These are phyloP conservation scores for Mycena belliarum DNA, from an alignment of 768 basidiomycete species.

Conservation along the genomic window DNA sequence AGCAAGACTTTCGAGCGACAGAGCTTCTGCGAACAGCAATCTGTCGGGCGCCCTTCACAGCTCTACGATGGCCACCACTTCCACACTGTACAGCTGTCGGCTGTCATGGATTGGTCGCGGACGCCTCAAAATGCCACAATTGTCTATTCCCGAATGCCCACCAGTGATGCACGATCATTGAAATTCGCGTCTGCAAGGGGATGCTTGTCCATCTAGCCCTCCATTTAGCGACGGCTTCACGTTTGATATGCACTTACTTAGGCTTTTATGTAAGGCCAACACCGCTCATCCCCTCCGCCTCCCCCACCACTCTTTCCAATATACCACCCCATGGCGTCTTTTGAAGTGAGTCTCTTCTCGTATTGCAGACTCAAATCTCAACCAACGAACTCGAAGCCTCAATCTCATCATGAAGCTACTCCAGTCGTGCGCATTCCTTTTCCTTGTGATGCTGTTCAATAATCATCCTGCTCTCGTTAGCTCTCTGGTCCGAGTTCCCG, in stretches of 20 bases:
- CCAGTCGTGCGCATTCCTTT: background rate
- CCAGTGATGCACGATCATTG: background rate
- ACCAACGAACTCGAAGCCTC: background rate
- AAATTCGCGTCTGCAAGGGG: slow-evolving; percentile 3
- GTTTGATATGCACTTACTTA: too few species aligned
- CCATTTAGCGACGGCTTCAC: too few species aligned
- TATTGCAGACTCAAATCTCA: background rate
- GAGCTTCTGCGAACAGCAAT: too few species aligned
- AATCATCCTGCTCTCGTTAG: background rate
- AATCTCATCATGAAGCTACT: background rate
- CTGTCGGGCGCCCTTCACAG: too few species aligned
- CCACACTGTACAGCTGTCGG: too few species aligned
- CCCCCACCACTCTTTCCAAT: background rate
- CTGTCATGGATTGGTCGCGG: too few species aligned
- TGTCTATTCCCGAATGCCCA: too few species aligned
- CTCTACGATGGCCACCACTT: too few species aligned
- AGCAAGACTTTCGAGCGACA: too few species aligned
- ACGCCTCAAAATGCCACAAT: too few species aligned
- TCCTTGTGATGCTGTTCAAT: background rate
- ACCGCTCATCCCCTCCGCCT: too few species aligned
- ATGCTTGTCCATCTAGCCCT: background rate
- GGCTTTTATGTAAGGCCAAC: too few species aligned
- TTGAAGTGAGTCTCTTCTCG: background rate
- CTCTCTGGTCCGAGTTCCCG: background rate
- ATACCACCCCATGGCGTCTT: background rate